Conservation (phyloP, 177 flowering plant species). For the Vitis hybrid region DNA sequence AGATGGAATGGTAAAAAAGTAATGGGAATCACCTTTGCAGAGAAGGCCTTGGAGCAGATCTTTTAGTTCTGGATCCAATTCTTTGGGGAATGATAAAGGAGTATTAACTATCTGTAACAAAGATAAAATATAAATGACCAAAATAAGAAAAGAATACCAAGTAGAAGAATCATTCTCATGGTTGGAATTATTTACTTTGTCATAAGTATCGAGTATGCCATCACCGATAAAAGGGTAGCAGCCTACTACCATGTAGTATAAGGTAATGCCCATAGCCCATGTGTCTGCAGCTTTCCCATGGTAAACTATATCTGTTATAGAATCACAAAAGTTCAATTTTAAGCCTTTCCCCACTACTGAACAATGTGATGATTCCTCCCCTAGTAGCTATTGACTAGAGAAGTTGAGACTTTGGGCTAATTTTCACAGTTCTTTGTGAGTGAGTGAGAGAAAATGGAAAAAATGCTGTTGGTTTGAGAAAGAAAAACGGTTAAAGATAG, state of each 20-base stretch:
- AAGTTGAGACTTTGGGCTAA: no score
- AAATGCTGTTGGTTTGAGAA: no score
- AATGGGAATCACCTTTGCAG: background rate
- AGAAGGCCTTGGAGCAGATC: background rate
- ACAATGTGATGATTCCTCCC: no score
- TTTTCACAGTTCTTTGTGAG: no score
- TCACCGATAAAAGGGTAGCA: background rate
- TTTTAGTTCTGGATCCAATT: no score
- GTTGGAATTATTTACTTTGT: background rate
- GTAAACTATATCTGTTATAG: background rate
- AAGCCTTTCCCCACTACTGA: background rate
- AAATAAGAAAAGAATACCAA: background rate
- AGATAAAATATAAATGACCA: background rate
- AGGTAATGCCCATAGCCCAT: background rate
- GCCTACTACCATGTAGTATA: background rate
- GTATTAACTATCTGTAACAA: background rate
- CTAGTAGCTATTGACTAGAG: no score
- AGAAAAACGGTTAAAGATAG: no score
- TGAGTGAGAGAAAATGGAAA: no score
- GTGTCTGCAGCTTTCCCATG: background rate
- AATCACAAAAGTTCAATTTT: background rate
- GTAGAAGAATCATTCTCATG: background rate
- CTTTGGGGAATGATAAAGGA: background rate
- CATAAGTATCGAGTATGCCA: background rate
- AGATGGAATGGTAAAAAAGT: background rate